Base-by-base conservation (phyloP, 768 basidiomycete genomes). In the Podaxis mareebaensis region DNA sequence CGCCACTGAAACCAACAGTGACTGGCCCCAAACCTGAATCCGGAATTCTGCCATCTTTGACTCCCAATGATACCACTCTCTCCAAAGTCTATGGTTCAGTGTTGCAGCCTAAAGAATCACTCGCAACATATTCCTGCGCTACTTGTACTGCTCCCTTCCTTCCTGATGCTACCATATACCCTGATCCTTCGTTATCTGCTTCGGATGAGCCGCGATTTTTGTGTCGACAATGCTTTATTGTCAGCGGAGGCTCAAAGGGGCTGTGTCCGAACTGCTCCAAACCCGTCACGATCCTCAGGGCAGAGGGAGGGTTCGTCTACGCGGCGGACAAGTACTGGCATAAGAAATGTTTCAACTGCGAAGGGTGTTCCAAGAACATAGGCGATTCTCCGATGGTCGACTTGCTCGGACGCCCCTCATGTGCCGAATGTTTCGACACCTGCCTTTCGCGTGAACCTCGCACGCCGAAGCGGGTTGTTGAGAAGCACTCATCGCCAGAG, bases 41-140 rank as follows among this genome's bases (percentile, higher is more conserved):
- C 33, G 87, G 82, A 61, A 87, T 92, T 49, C 75, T 92, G 24
- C 86, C 84, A 26, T 86, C 84, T 33, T 78, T 85, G 51, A 69
- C 79, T 63, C 75, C 79, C 5, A 72, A 79, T 40, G 80, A 82
- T 67, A 82, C 82, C 8, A 85, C 89, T 1, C 84, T 90, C 20
- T 85, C 92, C 48, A 95, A 92, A 74, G 92, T 89, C 4, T 94
- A 93, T 66, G 93, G 93, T 28, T 93, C 93, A 0, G 83, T 95
- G 24, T 77, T 95, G 17, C 92, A 93, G 70, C 85, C 91, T 24
- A 87, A 87, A 67, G 90, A 90, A 69, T 83, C 88, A 5, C 80
- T 93, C n/a, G 72, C 82, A 8, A 82, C 86, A 28, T 88, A 89
- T 68, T 83, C 85, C 3, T 95, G 93, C 71, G 83, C 82, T 38